These are phyloP conservation scores for Termitomyces sp. DNA, from an alignment of 768 basidiomycete species.

Conservation along the genomic window DNA sequence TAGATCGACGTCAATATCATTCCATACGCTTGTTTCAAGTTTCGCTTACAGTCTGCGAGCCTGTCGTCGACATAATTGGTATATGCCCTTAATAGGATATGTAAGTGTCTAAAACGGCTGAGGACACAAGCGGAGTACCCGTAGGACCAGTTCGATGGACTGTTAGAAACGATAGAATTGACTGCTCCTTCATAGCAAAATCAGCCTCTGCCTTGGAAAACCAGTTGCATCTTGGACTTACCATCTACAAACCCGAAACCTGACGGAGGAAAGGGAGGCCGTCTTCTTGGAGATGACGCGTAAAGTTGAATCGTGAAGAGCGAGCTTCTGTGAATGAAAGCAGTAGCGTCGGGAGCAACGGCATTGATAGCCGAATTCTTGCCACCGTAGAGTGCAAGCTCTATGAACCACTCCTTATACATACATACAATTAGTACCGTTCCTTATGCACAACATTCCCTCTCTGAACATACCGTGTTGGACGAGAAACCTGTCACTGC, in stretches of 20 bases:
- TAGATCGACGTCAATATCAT: background rate
- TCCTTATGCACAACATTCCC: background rate
- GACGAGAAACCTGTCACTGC: constrained; percentile 25
- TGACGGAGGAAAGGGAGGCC: constrained; percentile 35
- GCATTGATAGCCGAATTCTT: constrained; percentile 39
- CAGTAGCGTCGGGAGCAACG: constrained; percentile 31
- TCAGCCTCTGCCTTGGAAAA: background rate
- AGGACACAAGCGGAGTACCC: constrained; percentile 10
- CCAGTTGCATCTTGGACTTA: constrained; percentile 3
- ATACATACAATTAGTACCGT: background rate
- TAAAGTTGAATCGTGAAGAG: constrained; percentile 47
- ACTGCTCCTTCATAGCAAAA: constrained; percentile 16
- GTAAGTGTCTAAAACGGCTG: background rate
- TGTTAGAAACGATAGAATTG: constrained; percentile 19
- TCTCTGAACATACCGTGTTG: constrained; percentile 17
- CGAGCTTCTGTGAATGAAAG: constrained; percentile 39
- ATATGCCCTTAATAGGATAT: constrained; percentile 20
- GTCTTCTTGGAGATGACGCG: constrained; percentile 28
- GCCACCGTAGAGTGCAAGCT: constrained; percentile 40
- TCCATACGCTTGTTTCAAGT: background rate
- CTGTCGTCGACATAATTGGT: constrained; percentile 34
- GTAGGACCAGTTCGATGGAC: constrained; percentile 22
- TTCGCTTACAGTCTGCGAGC: constrained; percentile 24
- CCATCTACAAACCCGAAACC: constrained; percentile 40
- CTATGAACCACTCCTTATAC: constrained; percentile 27